These are phyloP conservation scores for Gloeophyllum trabeum DNA, from an alignment of 768 basidiomycete genomes.

Conservation along the genomic window DNA sequence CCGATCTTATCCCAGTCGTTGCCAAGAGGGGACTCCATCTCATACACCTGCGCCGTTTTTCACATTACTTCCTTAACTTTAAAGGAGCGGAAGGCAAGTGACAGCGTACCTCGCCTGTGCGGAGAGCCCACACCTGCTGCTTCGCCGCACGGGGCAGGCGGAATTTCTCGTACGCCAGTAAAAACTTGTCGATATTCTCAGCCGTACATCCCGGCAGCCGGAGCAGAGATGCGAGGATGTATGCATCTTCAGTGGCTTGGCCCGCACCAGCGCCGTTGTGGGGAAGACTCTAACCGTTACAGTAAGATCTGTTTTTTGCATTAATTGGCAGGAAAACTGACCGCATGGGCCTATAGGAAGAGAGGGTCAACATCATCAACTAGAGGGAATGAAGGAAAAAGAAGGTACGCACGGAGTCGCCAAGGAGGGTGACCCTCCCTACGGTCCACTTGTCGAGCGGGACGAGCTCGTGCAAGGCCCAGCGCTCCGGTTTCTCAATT, in stretches of 20 bases:
- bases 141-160: neutral
- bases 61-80: neutral
- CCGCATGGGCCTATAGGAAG: neutral
- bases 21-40: neutral
- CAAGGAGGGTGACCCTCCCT: neutral
- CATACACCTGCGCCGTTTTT: neutral
- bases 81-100: neutral
- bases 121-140: neutral
- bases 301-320: too few species aligned
- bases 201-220: neutral
- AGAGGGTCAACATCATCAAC: neutral
- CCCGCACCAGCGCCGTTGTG: conserved; percentile 1
- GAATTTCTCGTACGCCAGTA: neutral
- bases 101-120: neutral
- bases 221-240: neutral
- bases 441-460: neutral
- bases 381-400: neutral
- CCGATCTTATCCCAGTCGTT: neutral
- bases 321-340: too few species aligned
- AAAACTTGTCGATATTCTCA: neutral
- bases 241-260: conserved; percentile 1
- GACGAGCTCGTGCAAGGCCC: neutral
- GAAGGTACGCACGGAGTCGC: neutral
- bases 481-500: neutral
- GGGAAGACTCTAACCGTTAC: neutral